Base-by-base conservation (phyloP, 768 basidiomycete species). In the Trametes meyenii region DNA sequence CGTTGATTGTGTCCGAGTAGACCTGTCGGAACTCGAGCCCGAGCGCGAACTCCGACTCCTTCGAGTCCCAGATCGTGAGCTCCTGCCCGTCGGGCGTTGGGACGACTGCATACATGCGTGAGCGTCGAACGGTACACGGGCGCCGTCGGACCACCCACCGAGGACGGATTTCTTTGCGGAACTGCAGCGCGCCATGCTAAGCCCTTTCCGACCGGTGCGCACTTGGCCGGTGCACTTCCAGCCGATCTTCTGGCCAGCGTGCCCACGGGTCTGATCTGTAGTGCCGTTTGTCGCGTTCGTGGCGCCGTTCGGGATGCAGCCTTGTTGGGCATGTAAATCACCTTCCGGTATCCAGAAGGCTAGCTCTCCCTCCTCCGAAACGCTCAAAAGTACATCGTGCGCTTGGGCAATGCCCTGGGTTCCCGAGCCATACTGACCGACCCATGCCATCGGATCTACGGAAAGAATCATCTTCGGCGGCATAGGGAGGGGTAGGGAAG, bases 31-130 rank as follows among this genome's bases (percentile, higher is more conserved):
- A 90, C 73, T 97, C 96, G 50, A 96, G 77, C 2, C 96, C 96
- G 5, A 90, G 89, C 8, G 93, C 87, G 73, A 98, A 98, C 73
- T 96, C 92, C 17, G 92, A 95, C 73, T 92, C 91, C 53, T 89
- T 89, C 0, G 95, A 97, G 73, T 98, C 94, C 96, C 96, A 98
- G 17, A 98, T 94, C 0, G 94, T 94, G 48, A 98, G 74, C 70
- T 96, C 93, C 60, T 90, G 82, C 0, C 88, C 89, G 19, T 84
- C 82, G 0, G 78, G 67, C 16, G 76, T 72, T 5, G 81, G 76
- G 14, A 88, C 85, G 62, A 94, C 92, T 94, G 55, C 24, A 50
- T 5, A 42, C 13, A 23, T 55, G 19, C 29, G 63, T 14, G 14
- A 53, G 44, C 17, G 23, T 24, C 26, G 17, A 16, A 11, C 16